phyloP scores from a whole-genome alignment of 202 grass and related monocot species.

The Zoysia matrella region DNA sequence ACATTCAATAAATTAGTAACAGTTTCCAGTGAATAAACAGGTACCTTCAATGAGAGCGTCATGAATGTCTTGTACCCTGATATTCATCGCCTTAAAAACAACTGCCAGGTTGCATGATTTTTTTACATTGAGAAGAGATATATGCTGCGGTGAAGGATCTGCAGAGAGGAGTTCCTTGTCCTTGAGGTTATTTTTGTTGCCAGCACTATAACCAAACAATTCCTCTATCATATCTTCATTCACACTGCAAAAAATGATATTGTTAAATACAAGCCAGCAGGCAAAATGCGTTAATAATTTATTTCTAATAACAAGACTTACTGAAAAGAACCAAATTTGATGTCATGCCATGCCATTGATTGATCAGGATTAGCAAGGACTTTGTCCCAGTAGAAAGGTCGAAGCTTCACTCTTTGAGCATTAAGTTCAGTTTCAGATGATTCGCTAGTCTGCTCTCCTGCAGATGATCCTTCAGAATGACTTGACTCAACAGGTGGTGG shows the following conservation, averaged over 20 bases:
- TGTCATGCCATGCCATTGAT: slow-evolving; percentile 76
- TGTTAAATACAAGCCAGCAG: slow-evolving; percentile 28
- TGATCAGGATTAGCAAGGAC: slow-evolving; percentile 72
- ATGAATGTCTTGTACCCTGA: slow-evolving; percentile 59
- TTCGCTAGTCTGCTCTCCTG: slow-evolving; percentile 32
- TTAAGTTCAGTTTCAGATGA: slow-evolving; percentile 41
- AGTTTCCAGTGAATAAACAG: slow-evolving; percentile 19
- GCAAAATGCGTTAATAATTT: slow-evolving; percentile 4
- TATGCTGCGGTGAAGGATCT: slow-evolving; percentile 38
- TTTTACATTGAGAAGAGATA: slow-evolving; percentile 73
- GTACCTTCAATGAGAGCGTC: slow-evolving; percentile 67
- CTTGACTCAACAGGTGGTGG: slow-evolving; percentile 46
- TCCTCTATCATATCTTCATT: slow-evolving; percentile 76
- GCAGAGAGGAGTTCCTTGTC: slow-evolving; percentile 47
- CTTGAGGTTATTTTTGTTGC: slow-evolving; percentile 41
- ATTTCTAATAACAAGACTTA: slow-evolving; percentile 43
- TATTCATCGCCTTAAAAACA: slow-evolving; percentile 73
- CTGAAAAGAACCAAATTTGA: slow-evolving; percentile 81
- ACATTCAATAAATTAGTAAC: background rate
- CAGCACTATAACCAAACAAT: slow-evolving; percentile 67
- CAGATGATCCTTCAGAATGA: slow-evolving; percentile 44
- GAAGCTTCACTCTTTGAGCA: slow-evolving; percentile 65
- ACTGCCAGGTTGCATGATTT: slow-evolving; percentile 82
- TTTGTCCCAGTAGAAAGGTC: slow-evolving; percentile 81
- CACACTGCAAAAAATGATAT: slow-evolving; percentile 45